Conservation (phyloP, 805 yeast genomes). For the Saccharomyces cerevisiae region DNA sequence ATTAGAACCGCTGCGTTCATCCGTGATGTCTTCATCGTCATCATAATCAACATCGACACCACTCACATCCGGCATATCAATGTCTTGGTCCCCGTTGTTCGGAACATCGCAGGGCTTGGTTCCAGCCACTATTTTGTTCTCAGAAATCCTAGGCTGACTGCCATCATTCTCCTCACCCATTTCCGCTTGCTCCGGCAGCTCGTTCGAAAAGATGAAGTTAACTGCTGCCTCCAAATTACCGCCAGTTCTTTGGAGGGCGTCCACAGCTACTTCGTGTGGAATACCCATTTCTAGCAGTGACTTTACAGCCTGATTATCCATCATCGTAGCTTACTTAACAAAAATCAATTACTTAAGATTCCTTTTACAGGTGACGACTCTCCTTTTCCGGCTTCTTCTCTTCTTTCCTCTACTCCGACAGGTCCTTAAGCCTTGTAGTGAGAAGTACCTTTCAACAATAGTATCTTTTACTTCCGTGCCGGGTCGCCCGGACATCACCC, state of each 20-base stretch:
- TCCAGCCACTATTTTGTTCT: background rate
- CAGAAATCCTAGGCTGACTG: conserved; percentile 1
- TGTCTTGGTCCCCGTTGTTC: background rate
- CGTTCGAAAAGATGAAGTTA: conserved; percentile 25
- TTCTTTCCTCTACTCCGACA: background rate
- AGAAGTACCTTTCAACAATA: background rate
- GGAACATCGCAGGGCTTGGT: background rate
- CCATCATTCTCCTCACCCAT: background rate
- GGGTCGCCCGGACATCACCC: background rate
- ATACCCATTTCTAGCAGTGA: conserved; percentile 67
- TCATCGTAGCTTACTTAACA: background rate
- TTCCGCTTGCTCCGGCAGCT: conserved; percentile 7
- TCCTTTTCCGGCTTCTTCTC: background rate
- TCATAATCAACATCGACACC: background rate
- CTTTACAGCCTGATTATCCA: background rate
- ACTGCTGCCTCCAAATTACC: conserved; percentile 62
- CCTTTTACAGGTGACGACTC: background rate
- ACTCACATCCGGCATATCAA: conserved; percentile 3
- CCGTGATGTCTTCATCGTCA: background rate
- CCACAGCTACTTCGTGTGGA: conserved; percentile 44
- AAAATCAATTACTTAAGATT: background rate
- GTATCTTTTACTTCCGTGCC: background rate
- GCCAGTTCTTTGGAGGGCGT: conserved; percentile 47
- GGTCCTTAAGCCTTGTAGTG: background rate
- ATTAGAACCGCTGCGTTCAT: background rate